These are phyloP conservation scores for Rehmannia glutinosa DNA, from an alignment of 257 asterid genomes.

Conservation along the genomic window DNA sequence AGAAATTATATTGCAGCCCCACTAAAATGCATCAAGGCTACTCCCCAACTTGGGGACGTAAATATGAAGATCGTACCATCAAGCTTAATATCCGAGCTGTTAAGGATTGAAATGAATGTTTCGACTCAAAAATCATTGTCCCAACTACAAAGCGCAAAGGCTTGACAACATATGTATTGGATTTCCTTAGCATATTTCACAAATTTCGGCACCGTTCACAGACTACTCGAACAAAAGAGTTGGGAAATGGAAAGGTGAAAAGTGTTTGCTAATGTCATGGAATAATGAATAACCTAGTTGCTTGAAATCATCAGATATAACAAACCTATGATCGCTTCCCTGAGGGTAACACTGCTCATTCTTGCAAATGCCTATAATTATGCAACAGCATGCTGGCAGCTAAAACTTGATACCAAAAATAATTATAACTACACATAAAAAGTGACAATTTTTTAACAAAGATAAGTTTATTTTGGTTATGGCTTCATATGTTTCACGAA, in stretches of 20 bases:
- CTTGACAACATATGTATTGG: not conserved
- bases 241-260: not conserved
- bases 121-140: slow-evolving; percentile 8
- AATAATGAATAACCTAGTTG: not conserved
- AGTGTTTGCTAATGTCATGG: not conserved
- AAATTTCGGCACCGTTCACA: slow-evolving; percentile 10
- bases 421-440: not conserved
- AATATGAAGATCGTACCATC: not conserved
- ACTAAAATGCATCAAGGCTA: slow-evolving; percentile 6
- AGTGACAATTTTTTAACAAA: not conserved
- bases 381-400: slow-evolving; percentile 12
- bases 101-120: not conserved
- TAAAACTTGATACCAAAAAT: not conserved
- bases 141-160: not conserved
- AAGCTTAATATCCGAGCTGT: not conserved
- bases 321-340: not conserved
- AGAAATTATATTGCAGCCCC: not conserved
- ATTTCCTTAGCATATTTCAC: slow-evolving; percentile 5
- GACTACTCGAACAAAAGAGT: not conserved
- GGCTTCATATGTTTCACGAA: slow-evolving; percentile 9
- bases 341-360: not conserved
- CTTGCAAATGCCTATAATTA: not conserved
- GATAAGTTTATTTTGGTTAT: not conserved
- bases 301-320: not conserved
- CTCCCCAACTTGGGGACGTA: not conserved